phyloP scores from a whole-genome alignment of 805 yeast genomes.

The Yamadazyma phyllophila region DNA sequence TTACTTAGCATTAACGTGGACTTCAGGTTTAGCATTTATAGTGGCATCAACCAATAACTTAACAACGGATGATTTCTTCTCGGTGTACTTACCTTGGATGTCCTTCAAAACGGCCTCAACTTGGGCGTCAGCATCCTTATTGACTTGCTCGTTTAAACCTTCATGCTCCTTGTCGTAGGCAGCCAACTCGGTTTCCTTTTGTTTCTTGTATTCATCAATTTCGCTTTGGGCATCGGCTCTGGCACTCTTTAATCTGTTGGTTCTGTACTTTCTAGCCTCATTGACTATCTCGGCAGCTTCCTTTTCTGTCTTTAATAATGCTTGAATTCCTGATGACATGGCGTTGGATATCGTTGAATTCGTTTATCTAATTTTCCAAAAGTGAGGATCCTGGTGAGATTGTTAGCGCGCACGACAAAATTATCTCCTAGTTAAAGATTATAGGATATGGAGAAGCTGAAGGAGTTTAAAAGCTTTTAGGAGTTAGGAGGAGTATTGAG shows the following conservation, averaged over 20 bases:
- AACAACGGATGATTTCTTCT: slow-evolving; percentile 66
- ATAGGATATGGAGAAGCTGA: too few species aligned
- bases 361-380: background rate
- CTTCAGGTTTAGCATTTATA: slow-evolving; percentile 72
- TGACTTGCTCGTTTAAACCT: slow-evolving; percentile 73
- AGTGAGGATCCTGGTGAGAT: background rate
- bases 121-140: slow-evolving; percentile 71
- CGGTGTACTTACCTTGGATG: slow-evolving; percentile 62
- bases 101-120: slow-evolving; percentile 68
- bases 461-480: too few species aligned
- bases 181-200: slow-evolving; percentile 80
- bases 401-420: background rate
- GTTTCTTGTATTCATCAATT: slow-evolving; percentile 78
- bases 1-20: slow-evolving; percentile 68
- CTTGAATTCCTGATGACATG: slow-evolving; percentile 55
- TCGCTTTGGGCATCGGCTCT: slow-evolving; percentile 90
- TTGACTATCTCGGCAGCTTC: slow-evolving; percentile 96
- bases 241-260: slow-evolving; percentile 87
- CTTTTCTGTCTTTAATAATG: slow-evolving; percentile 84
- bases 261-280: slow-evolving; percentile 88
- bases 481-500: too few species aligned
- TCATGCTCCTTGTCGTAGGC: slow-evolving; percentile 69
- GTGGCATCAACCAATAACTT: slow-evolving; percentile 78
- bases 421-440: too few species aligned
- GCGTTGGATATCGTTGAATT: slow-evolving; percentile 2